Percentiles rank a stretch among this genome's conserved stretches.
phyloP scores from a whole-genome alignment of 495 filamentous ascomycete genomes.

The Rhizodiscina lignyota region DNA sequence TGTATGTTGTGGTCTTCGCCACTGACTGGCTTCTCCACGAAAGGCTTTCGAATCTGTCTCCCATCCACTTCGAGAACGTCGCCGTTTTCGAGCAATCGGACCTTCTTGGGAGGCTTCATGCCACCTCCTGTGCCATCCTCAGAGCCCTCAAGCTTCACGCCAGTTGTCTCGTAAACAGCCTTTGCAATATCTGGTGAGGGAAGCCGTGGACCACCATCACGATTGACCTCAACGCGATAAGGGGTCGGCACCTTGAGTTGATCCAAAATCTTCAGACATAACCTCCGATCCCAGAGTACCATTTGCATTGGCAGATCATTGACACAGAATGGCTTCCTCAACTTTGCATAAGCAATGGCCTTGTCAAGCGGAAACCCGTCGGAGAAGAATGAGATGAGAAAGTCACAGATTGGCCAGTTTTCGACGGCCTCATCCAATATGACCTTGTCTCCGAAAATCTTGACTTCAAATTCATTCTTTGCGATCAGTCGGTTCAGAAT shows the following conservation, averaged over 20 bases:
- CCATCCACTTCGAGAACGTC: constrained; percentile 83
- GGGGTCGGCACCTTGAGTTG: constrained; percentile 79
- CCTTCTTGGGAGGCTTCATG: constrained; percentile 37
- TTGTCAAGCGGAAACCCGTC: constrained; percentile 96
- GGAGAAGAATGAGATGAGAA: constrained; percentile 92
- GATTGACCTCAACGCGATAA: constrained; percentile 76
- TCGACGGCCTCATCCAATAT: constrained; percentile 79
- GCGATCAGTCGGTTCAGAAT: constrained; percentile 83
- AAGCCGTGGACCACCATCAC: constrained; percentile 77
- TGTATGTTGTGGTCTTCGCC: constrained; percentile 98
- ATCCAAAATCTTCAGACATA: constrained; percentile 78
- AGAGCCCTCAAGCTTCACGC: constrained; percentile 58
- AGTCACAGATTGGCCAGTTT: constrained; percentile 59
- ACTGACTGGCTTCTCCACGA: constrained; percentile 96
- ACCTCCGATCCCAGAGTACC: constrained; percentile 85
- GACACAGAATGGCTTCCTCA: constrained; percentile 89
- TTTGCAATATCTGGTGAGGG: constrained; percentile 59
- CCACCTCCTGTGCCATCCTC: constrained; percentile 56
- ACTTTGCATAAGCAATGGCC: constrained; percentile 80
- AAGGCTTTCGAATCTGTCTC: constrained; percentile 67
- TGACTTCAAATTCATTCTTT: constrained; percentile 84
- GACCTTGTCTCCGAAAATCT: constrained; percentile 96
- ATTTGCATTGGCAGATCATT: constrained; percentile 98
- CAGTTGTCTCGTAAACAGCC: constrained; percentile 61
- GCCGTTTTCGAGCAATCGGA: constrained; percentile 72